Evolutionary conservation across 129 eudicot genomes (phyloP).

Genomic region (Flaveria ramosissima): DNA sequence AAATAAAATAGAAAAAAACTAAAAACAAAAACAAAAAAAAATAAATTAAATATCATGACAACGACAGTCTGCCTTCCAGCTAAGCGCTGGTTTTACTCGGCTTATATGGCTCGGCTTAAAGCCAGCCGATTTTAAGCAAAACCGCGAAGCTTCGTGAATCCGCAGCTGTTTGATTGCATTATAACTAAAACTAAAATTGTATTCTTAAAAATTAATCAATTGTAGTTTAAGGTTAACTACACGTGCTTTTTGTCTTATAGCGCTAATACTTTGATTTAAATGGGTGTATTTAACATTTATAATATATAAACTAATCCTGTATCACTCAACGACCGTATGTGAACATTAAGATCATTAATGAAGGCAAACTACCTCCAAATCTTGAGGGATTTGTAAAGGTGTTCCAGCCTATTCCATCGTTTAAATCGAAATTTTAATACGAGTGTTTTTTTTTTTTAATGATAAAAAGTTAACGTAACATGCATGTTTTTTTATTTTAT

Average conservation of each 20-base stretch:
- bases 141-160: constrained; percentile 37
- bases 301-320: too few species aligned
- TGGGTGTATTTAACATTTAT: too few species aligned
- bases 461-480: too few species aligned
- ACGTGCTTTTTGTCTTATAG: constrained; percentile 43
- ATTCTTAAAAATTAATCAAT: background rate
- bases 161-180: constrained; percentile 33
- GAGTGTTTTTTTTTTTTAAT: too few species aligned
- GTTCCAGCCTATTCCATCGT: too few species aligned
- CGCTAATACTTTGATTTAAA: background rate
- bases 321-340: too few species aligned
- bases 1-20: constrained; percentile 5
- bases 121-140: constrained; percentile 6
- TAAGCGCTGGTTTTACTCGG: constrained; percentile 12
- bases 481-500: too few species aligned
- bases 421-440: too few species aligned
- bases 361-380: too few species aligned
- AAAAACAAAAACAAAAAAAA: background rate
- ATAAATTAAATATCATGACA: constrained; percentile 4
- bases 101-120: constrained; percentile 33
- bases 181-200: background rate
- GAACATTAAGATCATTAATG: too few species aligned
- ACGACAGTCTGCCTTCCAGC: constrained; percentile 40
- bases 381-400: too few species aligned
- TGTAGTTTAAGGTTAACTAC: constrained; percentile 29